These are phyloP conservation scores for Gynandropsis gynandra DNA, from an alignment of 345 rosid genomes.

Conservation along the genomic window DNA sequence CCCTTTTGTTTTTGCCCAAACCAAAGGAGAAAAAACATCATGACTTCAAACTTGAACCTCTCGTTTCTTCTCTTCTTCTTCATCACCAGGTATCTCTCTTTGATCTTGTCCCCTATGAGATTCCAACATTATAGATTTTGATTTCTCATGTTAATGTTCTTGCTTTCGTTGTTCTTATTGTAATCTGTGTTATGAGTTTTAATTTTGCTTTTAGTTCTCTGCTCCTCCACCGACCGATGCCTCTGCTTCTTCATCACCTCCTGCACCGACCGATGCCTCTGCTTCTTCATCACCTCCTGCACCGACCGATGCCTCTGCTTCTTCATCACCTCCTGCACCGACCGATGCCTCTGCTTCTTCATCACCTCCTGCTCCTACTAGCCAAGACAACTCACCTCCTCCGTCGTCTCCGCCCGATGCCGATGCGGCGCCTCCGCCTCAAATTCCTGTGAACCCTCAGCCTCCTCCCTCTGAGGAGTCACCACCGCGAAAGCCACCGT, in stretches of 20 bases:
- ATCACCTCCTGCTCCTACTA: constrained; percentile 22
- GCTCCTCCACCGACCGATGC: constrained; percentile 21
- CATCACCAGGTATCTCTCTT: too few species aligned
- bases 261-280: constrained; percentile 8
- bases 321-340: constrained; percentile 22
- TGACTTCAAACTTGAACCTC: too few species aligned
- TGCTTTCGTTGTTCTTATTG: not conserved
- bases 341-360: constrained; percentile 14
- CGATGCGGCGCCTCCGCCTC: not conserved
- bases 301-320: not conserved
- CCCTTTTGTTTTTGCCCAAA: too few species aligned
- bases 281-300: not conserved
- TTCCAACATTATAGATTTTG: too few species aligned
- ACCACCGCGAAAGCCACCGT: constrained; percentile 17
- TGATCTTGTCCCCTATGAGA: too few species aligned
- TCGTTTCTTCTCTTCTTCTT: too few species aligned
- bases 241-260: constrained; percentile 10
- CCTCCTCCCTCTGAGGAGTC: constrained; percentile 24
- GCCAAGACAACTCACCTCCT: constrained; percentile 24
- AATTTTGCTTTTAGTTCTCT: constrained; percentile 19
- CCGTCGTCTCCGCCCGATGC: constrained; percentile 16
- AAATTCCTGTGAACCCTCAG: not conserved
- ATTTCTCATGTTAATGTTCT: not conserved
- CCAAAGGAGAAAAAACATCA: too few species aligned
- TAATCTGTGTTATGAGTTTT: not conserved